Percentiles rank a stretch among this genome's conserved stretches.
phyloP scores from a whole-genome alignment of 441 rosid species.

The Gossypium gossypioides region DNA sequence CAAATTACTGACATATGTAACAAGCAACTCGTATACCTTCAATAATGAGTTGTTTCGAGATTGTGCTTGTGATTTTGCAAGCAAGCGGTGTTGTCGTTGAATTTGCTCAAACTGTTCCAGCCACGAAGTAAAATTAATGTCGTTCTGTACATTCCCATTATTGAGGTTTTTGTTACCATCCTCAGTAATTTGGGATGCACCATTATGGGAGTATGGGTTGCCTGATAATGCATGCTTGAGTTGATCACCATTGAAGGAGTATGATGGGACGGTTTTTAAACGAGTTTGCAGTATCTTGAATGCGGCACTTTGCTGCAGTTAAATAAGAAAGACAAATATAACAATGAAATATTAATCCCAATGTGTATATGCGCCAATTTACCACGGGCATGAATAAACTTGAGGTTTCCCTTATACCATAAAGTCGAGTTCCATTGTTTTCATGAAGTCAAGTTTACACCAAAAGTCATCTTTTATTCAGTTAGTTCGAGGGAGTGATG shows the following conservation, averaged over 20 bases:
- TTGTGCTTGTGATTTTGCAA: constrained; percentile 48
- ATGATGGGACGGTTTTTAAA: constrained; percentile 77
- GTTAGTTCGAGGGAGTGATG: neutral
- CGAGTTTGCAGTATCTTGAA: constrained; percentile 82
- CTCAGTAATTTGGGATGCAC: constrained; percentile 42
- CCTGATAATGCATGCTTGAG: constrained; percentile 61
- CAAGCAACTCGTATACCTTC: constrained; percentile 36
- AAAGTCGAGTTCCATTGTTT: neutral
- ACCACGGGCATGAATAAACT: neutral
- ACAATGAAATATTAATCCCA: neutral
- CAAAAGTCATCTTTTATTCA: neutral
- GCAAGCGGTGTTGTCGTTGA: constrained; percentile 75
- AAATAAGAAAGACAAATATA: neutral
- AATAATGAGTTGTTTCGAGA: constrained; percentile 38
- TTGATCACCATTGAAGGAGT: constrained; percentile 67
- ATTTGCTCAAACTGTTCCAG: constrained; percentile 83
- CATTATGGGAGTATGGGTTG: constrained; percentile 48
- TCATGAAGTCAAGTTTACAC: neutral
- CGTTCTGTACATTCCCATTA: constrained; percentile 49
- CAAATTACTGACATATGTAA: neutral
- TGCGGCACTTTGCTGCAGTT: constrained; percentile 84
- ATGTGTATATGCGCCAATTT: neutral
- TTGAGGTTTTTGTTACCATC: constrained; percentile 63
- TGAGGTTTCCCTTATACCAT: neutral
- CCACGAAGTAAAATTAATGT: constrained; percentile 61